Percentiles rank a stretch among this genome's conserved stretches.
Conservation (phyloP, 1,284 basidiomycete species). For the Wallemia mellicola region DNA sequence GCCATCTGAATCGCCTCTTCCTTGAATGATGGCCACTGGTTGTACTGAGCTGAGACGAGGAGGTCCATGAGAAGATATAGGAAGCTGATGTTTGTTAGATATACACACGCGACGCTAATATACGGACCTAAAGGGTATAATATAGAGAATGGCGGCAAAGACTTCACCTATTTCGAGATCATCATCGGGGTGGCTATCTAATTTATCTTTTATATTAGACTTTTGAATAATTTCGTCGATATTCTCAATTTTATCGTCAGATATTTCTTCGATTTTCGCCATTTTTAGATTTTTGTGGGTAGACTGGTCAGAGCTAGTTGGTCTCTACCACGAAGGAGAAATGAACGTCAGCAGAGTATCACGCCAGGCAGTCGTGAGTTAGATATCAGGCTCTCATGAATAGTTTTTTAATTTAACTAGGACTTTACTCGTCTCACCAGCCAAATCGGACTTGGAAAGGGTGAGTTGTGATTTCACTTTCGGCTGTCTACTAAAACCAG, state of each 20-base stretch:
- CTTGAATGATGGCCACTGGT: neutral
- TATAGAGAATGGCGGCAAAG: neutral
- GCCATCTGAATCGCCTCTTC: neutral
- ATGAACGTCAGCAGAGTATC: neutral
- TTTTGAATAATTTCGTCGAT: neutral
- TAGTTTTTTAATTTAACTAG: constrained; percentile 17
- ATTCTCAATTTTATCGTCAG: neutral
- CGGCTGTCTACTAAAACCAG: neutral
- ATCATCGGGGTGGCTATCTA: neutral
- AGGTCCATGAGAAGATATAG: constrained; percentile 1
- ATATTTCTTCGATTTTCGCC: neutral
- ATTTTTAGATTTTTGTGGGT: too few species aligned
- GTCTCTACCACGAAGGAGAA: neutral
- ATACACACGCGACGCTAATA: neutral
- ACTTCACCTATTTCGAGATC: neutral
- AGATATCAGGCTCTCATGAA: neutral
- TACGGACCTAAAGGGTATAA: neutral
- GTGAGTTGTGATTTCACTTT: constrained; percentile 18
- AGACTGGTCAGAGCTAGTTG: too few species aligned
- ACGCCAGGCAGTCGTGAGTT: neutral
- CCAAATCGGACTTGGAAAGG: constrained; percentile 70
- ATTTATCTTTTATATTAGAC: neutral
- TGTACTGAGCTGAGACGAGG: neutral
- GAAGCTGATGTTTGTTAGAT: neutral
- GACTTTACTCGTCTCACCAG: constrained; percentile 78